Base-by-base conservation (phyloP, 2,329 filamentous ascomycete genomes). In the Fusarium guadeloupense region DNA sequence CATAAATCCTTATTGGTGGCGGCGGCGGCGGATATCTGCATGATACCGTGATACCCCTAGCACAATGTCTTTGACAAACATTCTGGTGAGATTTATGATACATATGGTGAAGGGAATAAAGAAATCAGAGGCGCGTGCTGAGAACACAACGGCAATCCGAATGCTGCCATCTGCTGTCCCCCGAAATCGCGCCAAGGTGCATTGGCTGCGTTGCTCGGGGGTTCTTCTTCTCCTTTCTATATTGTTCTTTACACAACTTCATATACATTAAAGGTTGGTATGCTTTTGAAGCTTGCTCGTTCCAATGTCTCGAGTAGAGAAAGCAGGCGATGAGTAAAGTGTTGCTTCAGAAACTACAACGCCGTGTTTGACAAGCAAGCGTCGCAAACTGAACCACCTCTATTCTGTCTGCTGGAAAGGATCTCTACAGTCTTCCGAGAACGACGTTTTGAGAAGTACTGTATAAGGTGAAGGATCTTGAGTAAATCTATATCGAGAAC, bases 101-200 rank as follows among this genome's bases (percentile, higher is more conserved):
- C 14, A 14, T 14, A 31, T 14, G 13, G n/a, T 6, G 14, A 14
- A n/a, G 28, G n/a, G 7, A 14, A 31, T 4, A 4, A 14, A 31
- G 14, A 31, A 19, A 10, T 1, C 9, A 8, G n/a, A 17, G 19
- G 19, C 6, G 10, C 14, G 1, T 19, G 21, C n/a, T 26, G 17
- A 19, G 17, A 14, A 16, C 16, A 16, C 10, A 13, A 38, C 17
- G 14, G n/a, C 5, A 44, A 40, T 17, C 34, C 9, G 33, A 35
- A 34, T 49, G 30, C 30, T 13, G 31, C 54, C 13, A 12, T 50
- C 26, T 60, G 57, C 49, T 41, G 34, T 34, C 12, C 50, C 35
- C 49, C 49, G 43, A 23, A 25, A 35, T 38, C 21, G 25, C 31
- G 21, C 30, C 14, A 13, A 25, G n/a, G 7, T 25, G 12, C 17